Conservation (phyloP, 306 rosid genomes). For the Castanopsis chinensis region DNA sequence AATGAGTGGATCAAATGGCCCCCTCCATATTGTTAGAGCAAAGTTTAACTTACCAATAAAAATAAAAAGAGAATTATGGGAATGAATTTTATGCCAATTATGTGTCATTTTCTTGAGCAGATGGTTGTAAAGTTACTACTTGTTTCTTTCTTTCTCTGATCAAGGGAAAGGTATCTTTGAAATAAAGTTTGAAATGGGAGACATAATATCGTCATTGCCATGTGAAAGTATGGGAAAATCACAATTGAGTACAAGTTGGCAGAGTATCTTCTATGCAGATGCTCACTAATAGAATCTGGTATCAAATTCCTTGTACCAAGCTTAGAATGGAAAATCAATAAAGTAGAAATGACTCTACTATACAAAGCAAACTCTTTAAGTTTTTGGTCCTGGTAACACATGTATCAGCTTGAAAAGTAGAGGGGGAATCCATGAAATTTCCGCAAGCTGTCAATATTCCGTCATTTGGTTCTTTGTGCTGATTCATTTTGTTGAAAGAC, state of each 20-base stretch:
- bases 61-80: conserved; percentile 18
- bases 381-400: background rate
- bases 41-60: no score
- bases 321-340: conserved; percentile 26
- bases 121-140: conserved; percentile 34
- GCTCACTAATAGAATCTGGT: conserved; percentile 41
- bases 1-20: no score
- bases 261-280: conserved; percentile 38
- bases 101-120: conserved; percentile 40
- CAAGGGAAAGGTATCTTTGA: conserved; percentile 24
- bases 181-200: conserved; percentile 37
- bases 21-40: no score
- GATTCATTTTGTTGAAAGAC: conserved; percentile 5
- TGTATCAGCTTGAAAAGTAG: background rate
- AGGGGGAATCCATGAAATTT: conserved; percentile 8
- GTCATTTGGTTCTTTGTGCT: conserved; percentile 20
- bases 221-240: conserved; percentile 29
- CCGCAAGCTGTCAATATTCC: conserved; percentile 32
- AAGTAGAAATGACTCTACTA: conserved; percentile 15
- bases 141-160: conserved; percentile 38
- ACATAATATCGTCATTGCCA: conserved; percentile 25
- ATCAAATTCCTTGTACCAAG: conserved; percentile 40
- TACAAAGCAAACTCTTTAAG: background rate
- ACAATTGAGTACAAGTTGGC: conserved; percentile 40
- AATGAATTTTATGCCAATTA: conserved; percentile 12